These are phyloP conservation scores for Saccharomyces eubayanus DNA, from an alignment of 805 yeast genomes.

Conservation along the genomic window DNA sequence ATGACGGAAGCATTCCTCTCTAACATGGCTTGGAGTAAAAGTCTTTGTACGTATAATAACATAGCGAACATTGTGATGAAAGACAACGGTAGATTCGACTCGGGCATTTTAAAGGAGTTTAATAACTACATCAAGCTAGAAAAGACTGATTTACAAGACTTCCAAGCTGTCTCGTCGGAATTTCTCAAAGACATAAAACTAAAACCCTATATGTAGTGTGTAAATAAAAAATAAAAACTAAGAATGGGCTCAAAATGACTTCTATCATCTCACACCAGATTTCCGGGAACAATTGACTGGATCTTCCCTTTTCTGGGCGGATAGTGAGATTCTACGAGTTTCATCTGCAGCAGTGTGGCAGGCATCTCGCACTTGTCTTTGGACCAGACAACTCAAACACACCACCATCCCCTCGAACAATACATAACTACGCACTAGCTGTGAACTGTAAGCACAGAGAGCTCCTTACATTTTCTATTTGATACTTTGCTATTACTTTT, in stretches of 20 bases:
- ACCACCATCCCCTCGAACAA: no score
- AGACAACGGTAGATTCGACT: slow-evolving; percentile 6
- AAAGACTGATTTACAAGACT: slow-evolving; percentile 2
- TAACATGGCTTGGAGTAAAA: neutral
- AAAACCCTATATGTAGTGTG: neutral
- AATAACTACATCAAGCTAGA: slow-evolving; percentile 7
- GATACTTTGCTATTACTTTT: neutral
- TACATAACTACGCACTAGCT: neutral
- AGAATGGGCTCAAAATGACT: neutral
- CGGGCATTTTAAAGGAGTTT: slow-evolving; percentile 4
- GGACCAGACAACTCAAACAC: no score
- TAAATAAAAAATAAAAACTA: neutral
- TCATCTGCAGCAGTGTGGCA: neutral
- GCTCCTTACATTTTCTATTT: neutral
- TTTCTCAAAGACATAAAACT: slow-evolving; percentile 1
- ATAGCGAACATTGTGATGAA: slow-evolving; percentile 1
- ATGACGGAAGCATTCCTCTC: neutral
- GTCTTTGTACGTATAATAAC: neutral
- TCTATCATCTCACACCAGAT: neutral
- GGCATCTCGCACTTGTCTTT: no score
- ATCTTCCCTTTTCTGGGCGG: no score
- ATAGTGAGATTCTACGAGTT: neutral
- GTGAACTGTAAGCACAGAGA: neutral
- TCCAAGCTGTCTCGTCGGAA: slow-evolving; percentile 1
- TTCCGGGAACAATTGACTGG: no score